Percentiles rank a stretch among this genome's conserved stretches.
Evolutionary conservation across 352 stramenopile species (phyloP).

Genomic region (Phytophthora uliginosa): DNA sequence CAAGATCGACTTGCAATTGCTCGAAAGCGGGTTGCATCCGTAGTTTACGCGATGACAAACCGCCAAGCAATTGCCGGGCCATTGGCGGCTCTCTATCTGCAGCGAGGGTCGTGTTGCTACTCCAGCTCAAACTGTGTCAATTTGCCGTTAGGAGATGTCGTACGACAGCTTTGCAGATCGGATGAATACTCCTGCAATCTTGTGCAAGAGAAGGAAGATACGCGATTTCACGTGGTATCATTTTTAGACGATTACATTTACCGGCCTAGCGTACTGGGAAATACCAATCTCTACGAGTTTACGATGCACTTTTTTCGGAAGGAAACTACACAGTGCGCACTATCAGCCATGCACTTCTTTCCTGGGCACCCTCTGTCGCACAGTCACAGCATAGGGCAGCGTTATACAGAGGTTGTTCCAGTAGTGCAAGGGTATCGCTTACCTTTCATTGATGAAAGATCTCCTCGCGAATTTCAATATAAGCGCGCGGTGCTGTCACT

Average conservation of each 20-base stretch:
- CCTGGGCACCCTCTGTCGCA: background rate
- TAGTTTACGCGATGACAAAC: too few species aligned
- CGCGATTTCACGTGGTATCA: background rate
- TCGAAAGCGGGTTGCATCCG: too few species aligned
- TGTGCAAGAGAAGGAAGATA: background rate
- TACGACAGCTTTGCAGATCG: too few species aligned
- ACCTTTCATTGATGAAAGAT: background rate
- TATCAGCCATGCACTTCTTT: background rate
- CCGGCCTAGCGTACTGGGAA: background rate
- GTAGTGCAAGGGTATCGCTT: conserved; percentile 1
- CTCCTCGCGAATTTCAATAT: background rate
- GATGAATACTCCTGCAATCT: too few species aligned
- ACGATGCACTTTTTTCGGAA: background rate
- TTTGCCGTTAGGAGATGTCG: too few species aligned
- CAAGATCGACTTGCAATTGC: too few species aligned
- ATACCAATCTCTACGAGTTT: conserved; percentile 1
- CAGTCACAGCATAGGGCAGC: background rate
- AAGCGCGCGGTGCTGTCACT: background rate
- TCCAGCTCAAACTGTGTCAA: too few species aligned
- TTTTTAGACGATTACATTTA: conserved; percentile 8
- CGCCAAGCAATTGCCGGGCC: too few species aligned
- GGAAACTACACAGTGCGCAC: background rate
- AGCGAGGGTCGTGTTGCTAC: too few species aligned
- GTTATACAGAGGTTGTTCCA: background rate
- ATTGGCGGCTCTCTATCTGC: too few species aligned